Evolutionary conservation across 192 early-diverging fungal genomes (phyloP), one percentile per base, ranked within the genome.

Genomic region (Coemansia sp.): DNA sequence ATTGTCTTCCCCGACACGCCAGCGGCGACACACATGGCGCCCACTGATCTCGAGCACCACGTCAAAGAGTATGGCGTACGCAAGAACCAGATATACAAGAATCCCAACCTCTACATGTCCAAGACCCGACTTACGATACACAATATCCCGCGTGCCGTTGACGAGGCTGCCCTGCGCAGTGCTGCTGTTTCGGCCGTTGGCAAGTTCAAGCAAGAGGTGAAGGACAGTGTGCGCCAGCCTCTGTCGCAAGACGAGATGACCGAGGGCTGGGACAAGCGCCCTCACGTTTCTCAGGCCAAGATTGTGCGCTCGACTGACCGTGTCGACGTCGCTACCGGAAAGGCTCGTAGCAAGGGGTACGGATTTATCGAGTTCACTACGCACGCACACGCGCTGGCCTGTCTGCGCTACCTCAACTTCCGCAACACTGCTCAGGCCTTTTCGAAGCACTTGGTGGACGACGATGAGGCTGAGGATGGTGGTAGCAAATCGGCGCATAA

Each of bases 371-470:
- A 98, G 80, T 97, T 93, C 69, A 85, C 68, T 27, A 84, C 84
- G 9, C 95, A 98, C 71, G 86, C 94, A 0, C 94, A 97, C 69
- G 97, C 97, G 11, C 85, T 98, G 60, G 95, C 95, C 10, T 94
- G 94, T 67, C 80, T 98, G 67, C 86, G 97, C 42, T 95, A 90
- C 72, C 85, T 98, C 70, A 97, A 96, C 84, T 94, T 95, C 75
- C 86, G 88, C 61, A 89, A 89, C 5, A 84, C 84, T 60, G 64
- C 89, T 53, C 73, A 76, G 64, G 88, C 89, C 55, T 87, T 86
- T 36, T 83, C 87, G 21, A 88, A 88, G 68, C 86, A 91, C 5
- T 8, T 66, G 51, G 11, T 66, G 5, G 72, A 59, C 14, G 69
- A 75, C 12, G 58, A 57, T 15, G 67, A 72, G 41, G n/a, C 38